phyloP scores from a whole-genome alignment of 2,329 filamentous ascomycete species.

The Calonectria hongkongensis region DNA sequence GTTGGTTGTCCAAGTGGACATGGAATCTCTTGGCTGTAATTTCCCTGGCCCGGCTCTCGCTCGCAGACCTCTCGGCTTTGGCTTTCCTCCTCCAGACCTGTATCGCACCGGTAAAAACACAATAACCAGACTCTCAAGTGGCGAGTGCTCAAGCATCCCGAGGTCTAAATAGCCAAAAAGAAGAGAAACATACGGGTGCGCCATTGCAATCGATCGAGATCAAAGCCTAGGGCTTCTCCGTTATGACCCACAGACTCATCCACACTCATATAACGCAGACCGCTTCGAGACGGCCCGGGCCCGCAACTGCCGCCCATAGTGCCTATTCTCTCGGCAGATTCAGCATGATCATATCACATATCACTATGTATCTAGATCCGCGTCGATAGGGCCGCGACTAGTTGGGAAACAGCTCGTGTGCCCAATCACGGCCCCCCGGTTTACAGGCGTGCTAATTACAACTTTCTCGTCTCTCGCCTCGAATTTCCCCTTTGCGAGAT shows the following conservation, averaged over 20 bases:
- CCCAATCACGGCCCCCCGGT: background rate
- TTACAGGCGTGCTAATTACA: background rate
- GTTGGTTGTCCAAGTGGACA: background rate
- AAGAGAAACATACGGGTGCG: background rate
- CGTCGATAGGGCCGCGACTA: background rate
- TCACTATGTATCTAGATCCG: background rate
- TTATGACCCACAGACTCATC: conserved; percentile 1
- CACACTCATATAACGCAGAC: conserved; percentile 22
- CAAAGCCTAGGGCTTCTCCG: conserved; percentile 4
- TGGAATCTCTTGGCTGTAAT: background rate
- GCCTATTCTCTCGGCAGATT: background rate
- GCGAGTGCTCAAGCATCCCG: too few relatives aligned
- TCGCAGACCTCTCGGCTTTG: background rate
- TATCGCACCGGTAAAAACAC: too few relatives aligned
- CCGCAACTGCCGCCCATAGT: conserved; percentile 19
- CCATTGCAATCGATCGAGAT: conserved; percentile 15
- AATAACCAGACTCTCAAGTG: too few relatives aligned
- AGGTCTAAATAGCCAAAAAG: background rate
- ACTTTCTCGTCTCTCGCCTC: background rate
- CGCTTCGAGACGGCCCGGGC: conserved; percentile 13
- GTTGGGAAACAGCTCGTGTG: background rate
- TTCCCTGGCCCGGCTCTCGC: background rate
- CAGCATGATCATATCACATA: background rate
- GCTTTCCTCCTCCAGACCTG: too few relatives aligned
- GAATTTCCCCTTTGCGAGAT: background rate